Base-by-base conservation (phyloP, 225 moss, liverwort and hornwort species). In the Pseudoscleropodium purum region DNA sequence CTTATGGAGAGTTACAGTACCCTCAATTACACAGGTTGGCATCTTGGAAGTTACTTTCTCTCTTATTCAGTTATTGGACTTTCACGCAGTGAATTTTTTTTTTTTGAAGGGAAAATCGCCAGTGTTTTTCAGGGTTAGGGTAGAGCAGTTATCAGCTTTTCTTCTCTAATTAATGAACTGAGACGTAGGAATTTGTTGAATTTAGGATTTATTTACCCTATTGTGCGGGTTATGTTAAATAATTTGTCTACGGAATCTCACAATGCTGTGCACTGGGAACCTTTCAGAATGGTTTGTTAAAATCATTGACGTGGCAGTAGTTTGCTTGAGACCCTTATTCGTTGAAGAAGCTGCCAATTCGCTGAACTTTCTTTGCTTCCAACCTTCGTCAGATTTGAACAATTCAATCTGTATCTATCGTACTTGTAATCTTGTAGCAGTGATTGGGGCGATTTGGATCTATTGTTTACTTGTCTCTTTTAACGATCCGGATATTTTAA, bases 1-100 rank as follows among this genome's bases (percentile, higher is more conserved):
- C 93, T 98, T 18, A 95, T 98, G 88, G 95, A 97, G 92, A 95
- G 96, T 87, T 98, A 97, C 89, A 97, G 97, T 91, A 95, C 98
- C 29, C 96, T 98, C 39, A 98, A 98, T 89, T 98, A 98, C 76
- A 95, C 96, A 84, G 98, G 98, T 88, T 57, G 74, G 66, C 34
- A 65, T 83, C 63, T 75, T 69, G 45, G 77, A 79, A 75, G 24
- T 77, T 17, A 31, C 62, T 51, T 47, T 76, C n/a, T 51, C 70
- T 79, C 39, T 86, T 52, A 36, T 69, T 68, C 59, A 21, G 63
- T 12, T 63, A 85, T 68, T 81, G 24, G 67, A 59, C 34, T 30
- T 56, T 87, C 37, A 78, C 41, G 18, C 49, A 61, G 19, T 87
- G 60, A 61, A 41, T 63, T 39, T 89, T 74, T 49, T 49, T 43